Evolutionary conservation across 495 filamentous ascomycete genomes (phyloP).

Genomic region (Penicillium silybi): DNA sequence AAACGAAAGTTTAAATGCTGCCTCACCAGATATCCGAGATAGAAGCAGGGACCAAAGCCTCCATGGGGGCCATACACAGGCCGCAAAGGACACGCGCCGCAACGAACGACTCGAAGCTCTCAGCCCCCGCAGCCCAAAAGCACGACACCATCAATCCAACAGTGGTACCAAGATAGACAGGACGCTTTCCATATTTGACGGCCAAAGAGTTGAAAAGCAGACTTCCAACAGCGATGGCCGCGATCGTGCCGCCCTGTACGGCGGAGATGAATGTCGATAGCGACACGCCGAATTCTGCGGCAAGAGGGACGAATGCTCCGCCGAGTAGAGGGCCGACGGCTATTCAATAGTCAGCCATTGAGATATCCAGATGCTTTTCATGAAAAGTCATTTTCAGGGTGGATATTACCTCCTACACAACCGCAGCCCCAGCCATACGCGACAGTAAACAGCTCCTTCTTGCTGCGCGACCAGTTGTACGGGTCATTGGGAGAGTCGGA

Average conservation of each 20-base stretch:
- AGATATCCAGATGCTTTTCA: no score
- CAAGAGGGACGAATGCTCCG: constrained; percentile 31
- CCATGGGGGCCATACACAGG: constrained; percentile 30
- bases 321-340: constrained; percentile 37
- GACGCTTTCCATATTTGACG: constrained; percentile 60
- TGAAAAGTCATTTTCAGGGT: no score
- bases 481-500: constrained; percentile 46
- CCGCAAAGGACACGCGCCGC: constrained; percentile 39
- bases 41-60: constrained; percentile 28
- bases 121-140: constrained; percentile 58
- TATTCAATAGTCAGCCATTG: constrained; percentile 7
- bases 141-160: constrained; percentile 55
- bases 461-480: constrained; percentile 43
- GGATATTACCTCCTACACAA: constrained; percentile 30
- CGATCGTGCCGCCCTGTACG: constrained; percentile 27
- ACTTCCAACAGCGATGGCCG: constrained; percentile 47
- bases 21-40: constrained; percentile 27
- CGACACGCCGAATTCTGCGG: constrained; percentile 31
- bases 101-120: constrained; percentile 54
- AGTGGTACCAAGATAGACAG: constrained; percentile 56
- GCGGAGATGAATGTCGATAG: constrained; percentile 33
- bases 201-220: constrained; percentile 62
- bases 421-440: constrained; percentile 35
- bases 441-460: constrained; percentile 39
- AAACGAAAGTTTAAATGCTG: not conserved